A percentile compares a stretch with the other conserved stretches of the same genome.
phyloP scores from a whole-genome alignment of 345 rosid species.

The Eucalyptus marginata region DNA sequence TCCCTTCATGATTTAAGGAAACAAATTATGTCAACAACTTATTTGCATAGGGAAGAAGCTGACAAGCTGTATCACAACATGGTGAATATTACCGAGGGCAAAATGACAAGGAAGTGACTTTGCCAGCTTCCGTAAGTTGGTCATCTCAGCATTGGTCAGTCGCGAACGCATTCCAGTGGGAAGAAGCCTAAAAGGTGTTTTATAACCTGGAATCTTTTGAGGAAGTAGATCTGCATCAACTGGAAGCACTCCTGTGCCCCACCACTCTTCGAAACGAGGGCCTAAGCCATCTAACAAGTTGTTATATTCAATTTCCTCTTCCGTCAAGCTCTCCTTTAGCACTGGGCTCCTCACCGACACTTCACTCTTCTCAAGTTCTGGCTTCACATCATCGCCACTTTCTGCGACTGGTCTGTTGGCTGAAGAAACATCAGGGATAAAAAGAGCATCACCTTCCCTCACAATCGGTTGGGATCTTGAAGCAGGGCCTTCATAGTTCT shows the following conservation, averaged over 20 bases:
- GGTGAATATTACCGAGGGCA: conserved; percentile 67
- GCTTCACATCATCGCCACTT: conserved; percentile 11
- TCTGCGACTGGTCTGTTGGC: conserved; percentile 12
- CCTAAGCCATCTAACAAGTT: conserved; percentile 77
- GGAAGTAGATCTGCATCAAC: conserved; percentile 96
- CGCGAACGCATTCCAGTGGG: conserved; percentile 90
- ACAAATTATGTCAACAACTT: neutral
- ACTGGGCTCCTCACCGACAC: conserved; percentile 12
- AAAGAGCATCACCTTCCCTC: conserved; percentile 38
- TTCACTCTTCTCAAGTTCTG: conserved; percentile 22
- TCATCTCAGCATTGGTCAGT: conserved; percentile 95
- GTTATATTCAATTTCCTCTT: conserved; percentile 77
- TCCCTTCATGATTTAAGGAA: conserved; percentile 35
- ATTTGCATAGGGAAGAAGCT: neutral
- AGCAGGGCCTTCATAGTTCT: conserved; percentile 60
- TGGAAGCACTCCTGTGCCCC: conserved; percentile 98
- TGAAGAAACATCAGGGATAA: conserved; percentile 66
- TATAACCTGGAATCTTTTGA: conserved; percentile 64
- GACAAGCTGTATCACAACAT: neutral
- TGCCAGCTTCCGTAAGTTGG: conserved; percentile 78
- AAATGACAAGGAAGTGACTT: conserved; percentile 93
- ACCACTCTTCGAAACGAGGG: conserved; percentile 89
- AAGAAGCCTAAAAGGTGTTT: conserved; percentile 96
- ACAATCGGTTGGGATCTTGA: conserved; percentile 18
- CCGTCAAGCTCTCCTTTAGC: conserved; percentile 34